phyloP scores from a whole-genome alignment of 2,329 filamentous ascomycete genomes.

The Magnaporthiopsis incrustans region DNA sequence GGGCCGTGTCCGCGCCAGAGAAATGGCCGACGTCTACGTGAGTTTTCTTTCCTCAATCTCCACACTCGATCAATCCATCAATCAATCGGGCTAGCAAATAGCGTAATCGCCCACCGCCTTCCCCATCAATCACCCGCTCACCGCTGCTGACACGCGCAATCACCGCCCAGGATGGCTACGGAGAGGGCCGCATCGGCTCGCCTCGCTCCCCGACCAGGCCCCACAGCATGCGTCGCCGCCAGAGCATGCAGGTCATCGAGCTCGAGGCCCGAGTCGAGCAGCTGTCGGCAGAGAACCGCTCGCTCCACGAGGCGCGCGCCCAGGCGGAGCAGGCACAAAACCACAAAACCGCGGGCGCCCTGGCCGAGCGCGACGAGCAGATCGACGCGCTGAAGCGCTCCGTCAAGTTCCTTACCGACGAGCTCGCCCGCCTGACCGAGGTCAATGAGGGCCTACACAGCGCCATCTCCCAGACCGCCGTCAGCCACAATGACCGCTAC shows the following conservation, averaged over 20 bases:
- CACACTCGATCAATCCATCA: neutral
- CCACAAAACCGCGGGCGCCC: slow-evolving; percentile 57
- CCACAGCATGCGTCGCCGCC: slow-evolving; percentile 90
- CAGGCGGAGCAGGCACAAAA: slow-evolving; percentile 59
- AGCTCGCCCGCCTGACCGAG: slow-evolving; percentile 72
- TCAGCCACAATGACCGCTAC: slow-evolving; percentile 67
- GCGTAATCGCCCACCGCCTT: neutral
- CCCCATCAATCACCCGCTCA: neutral
- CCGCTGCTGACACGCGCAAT: neutral
- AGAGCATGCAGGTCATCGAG: slow-evolving; percentile 95
- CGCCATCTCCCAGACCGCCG: slow-evolving; percentile 68
- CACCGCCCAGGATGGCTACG: slow-evolving; percentile 73
- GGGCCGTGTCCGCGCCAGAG: slow-evolving; percentile 73
- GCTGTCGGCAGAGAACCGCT: slow-evolving; percentile 74
- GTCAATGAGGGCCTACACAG: slow-evolving; percentile 73
- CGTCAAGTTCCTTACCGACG: slow-evolving; percentile 71
- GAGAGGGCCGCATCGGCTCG: slow-evolving; percentile 78
- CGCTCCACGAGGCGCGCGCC: slow-evolving; percentile 64
- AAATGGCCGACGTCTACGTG: slow-evolving; percentile 92
- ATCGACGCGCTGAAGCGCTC: slow-evolving; percentile 75
- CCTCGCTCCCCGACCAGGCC: slow-evolving; percentile 89
- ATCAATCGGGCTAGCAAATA: neutral
- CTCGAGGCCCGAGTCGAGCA: slow-evolving; percentile 81
- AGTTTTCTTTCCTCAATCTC: slow-evolving; percentile 35
- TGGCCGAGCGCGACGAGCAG: slow-evolving; percentile 79